A percentile compares a stretch with the other conserved stretches of the same genome.
Conservation (phyloP, 768 basidiomycete genomes). For the Leucocoprinus sp. region DNA sequence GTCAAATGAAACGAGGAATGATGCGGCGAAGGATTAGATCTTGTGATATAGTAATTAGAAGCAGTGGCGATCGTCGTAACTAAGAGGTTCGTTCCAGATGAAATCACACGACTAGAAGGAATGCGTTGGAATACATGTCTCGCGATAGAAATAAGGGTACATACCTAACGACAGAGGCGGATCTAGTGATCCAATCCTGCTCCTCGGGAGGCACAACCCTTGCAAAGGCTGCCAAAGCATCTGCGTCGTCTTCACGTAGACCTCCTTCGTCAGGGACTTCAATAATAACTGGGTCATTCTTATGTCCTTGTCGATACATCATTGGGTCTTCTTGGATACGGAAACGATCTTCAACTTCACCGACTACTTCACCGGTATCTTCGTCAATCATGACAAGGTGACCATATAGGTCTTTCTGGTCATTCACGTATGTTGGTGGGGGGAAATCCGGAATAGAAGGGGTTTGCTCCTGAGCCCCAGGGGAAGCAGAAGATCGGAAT, state of each 20-base stretch:
- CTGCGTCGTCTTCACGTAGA: slow-evolving; percentile 27
- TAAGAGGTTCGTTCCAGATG: slow-evolving; percentile 55
- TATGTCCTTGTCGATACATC: slow-evolving; percentile 40
- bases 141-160: slow-evolving; percentile 13
- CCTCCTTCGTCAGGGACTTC: slow-evolving; percentile 49
- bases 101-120: slow-evolving; percentile 51
- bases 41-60: slow-evolving; percentile 51
- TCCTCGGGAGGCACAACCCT: slow-evolving; percentile 57
- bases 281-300: slow-evolving; percentile 62
- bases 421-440: slow-evolving; percentile 14
- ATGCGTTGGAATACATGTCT: slow-evolving; percentile 4
- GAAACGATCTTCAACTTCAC: slow-evolving; percentile 53
- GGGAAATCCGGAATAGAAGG: slow-evolving; percentile 11
- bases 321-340: slow-evolving; percentile 49
- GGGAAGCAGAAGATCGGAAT: slow-evolving; percentile 19
- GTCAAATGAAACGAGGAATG: slow-evolving; percentile 16
- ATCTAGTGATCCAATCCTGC: slow-evolving; percentile 59
- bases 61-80: slow-evolving; percentile 54
- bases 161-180: slow-evolving; percentile 57
- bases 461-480: slow-evolving; percentile 6
- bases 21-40: slow-evolving; percentile 46
- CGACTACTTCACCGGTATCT: slow-evolving; percentile 62
- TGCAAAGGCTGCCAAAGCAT: slow-evolving; percentile 48
- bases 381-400: slow-evolving; percentile 68
- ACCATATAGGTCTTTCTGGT: slow-evolving; percentile 36